Evolutionary conservation across 495 filamentous ascomycete species (phyloP), one percentile per base, ranked within the genome.

Genomic region (Cercophora samala): DNA sequence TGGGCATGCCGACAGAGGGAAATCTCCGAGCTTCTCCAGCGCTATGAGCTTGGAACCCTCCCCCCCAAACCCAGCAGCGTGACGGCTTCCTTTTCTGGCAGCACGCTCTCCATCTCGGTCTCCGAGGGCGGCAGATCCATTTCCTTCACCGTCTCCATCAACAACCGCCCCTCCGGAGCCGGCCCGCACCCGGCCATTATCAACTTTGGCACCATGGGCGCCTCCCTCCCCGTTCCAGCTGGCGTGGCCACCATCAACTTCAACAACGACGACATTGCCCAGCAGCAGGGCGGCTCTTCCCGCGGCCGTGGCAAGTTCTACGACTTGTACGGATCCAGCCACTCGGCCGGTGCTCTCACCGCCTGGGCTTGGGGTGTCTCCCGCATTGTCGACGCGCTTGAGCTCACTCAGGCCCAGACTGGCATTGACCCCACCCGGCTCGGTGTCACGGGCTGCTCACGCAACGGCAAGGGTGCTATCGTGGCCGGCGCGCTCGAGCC

Each of bases 401-500:
- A 84, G 70, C 72, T 79, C 13, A 76, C 73, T 25, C 63, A 75
- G 9, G 73, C 73, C 5, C 69, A 70, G 53, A 77, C 79, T 19
- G 76, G 76, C 54, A 85, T 85, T 68, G 81, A 86, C 70, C 71
- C 80, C 26, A 76, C 68, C 58, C 75, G 78, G 18, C 73, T 85
- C 53, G 83, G 80, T 58, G 82, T 84, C 19, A 83, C 81, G 3
- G 83, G 83, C 11, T 86, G 83, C 71, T 83, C 81, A 26, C 79
- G 83, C 51, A 85, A 86, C 71, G 83, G 83, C 42, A 85, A 86
- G 74, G 83, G 83, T 42, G 82, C 83, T 55, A 78, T 86, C 63
- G 68, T 85, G 19, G 83, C 80, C 51, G 83, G 83, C 9, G 83
- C 83, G 0, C 71, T 86, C 26, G 81, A 83, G 53, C 72, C 74